Evolutionary conservation across 2,329 filamentous ascomycete species (phyloP), one percentile per base, ranked within the genome.

Genomic region (Sporothrix dimorphospora): DNA sequence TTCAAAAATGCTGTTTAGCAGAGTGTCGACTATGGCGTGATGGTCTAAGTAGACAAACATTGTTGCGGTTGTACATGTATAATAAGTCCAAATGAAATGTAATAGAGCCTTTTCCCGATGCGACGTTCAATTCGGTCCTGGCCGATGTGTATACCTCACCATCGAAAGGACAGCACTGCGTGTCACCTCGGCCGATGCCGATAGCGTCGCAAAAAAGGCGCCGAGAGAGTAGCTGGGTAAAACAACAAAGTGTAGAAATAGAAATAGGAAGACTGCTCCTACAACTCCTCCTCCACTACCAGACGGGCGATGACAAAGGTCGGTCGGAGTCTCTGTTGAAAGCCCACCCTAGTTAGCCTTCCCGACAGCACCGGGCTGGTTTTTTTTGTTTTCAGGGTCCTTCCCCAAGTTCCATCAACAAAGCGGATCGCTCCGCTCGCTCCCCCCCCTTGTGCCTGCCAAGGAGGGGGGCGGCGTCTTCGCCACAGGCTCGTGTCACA

Each of bases 351-450:
- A 14, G 16, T 61, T 42, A 40, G n/a, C 7, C 34, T 6, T 38
- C 7, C 55, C 27, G 27, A 12, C 30, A 19, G 7, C 7, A 21
- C 19, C 3, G 53, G 53, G 3, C 40, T 5, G 42, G 12, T 40
- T 40, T 7, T 61, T 14, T 4, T 38, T 21, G 4, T 24, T 24
- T 24, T 21, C 57, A 61, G 34, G 57, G 57, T 63, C 57, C n/a
- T 24, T 40, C 57, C 19, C 34, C 30, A 40, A 8, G 30, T 40
- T 34, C 19, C 57, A 30, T 24, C 34, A 21, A 63, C 34, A 42
- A 63, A 63, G 57, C 57, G 57, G 57, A 42, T 42, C 57, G 34
- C 38, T 34, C 34, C 57, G 57, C 38, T n/a, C 34, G 34, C 38
- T 63, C 30, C 53, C 5, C 5, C 53, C 53, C 30, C 16, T 38